Base-by-base conservation (phyloP, 176 grass and related monocot species). In the Urochloa ruziziensis region DNA sequence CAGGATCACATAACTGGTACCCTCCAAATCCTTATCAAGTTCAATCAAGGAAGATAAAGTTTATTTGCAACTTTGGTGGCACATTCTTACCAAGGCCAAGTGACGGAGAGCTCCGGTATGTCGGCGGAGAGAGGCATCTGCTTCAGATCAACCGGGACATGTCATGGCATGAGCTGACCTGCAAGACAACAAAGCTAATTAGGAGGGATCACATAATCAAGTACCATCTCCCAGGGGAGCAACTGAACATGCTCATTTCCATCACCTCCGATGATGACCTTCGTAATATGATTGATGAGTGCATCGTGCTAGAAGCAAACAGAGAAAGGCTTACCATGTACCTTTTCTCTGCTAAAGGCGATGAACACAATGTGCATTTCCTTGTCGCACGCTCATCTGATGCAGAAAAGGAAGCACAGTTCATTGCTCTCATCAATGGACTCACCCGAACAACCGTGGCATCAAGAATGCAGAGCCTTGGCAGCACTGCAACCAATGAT, bases 201-300 rank as follows among this genome's bases (percentile, higher is more conserved):
- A 90, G 73, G 63, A 72, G 33, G 64, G 56, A 70, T 59, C 89
- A 91, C 69, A 84, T 49, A 2, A 80, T 98, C 67, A 98, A 98
- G 82, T 98, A 95, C 89, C 93, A 95, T 80, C 79, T 98, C 34
- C 96, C 96, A 0, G 89, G 93, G 53, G 93, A 95, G 54, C 84
- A 86, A 74, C 29, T 86, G 70, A 91, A 93, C 89, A 90, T 94
- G 72, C 87, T 98, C 52, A 91, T 95, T 19, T 92, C 93, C 69
- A 92, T 98, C 63, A 82, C 87, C 29, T 90, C 84, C 7, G 91
- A 98, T 19, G 93, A 95, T 4, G 96, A 98, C 44, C 85, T 98
- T 39, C 75, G 87, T 7, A 79, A 90, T 66, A 98, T 98, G 93
- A 85, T 98, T 48, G 93, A 98, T 37, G 96, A 95, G 72, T 98